These are phyloP conservation scores for Gonapodya prolifera DNA, from an alignment of 192 early-diverging fungal genomes.

Conservation along the genomic window DNA sequence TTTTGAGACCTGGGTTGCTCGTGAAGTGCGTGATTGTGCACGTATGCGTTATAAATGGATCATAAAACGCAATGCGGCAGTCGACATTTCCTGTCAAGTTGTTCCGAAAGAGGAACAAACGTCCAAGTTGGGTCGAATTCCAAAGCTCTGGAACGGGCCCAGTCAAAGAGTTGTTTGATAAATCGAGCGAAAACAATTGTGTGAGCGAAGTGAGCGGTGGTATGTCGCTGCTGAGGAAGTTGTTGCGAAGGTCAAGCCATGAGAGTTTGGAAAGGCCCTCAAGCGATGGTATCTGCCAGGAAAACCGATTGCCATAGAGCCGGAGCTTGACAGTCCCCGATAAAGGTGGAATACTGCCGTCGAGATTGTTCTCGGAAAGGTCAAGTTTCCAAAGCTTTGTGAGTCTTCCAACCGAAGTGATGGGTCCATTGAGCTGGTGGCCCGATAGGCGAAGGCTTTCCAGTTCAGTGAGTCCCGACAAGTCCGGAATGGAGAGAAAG, in stretches of 20 bases:
- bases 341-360: not conserved
- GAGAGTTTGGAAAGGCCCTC: not conserved
- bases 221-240: not conserved
- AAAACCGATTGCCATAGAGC: not conserved
- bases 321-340: not conserved
- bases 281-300: not conserved
- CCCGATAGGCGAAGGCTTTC: not conserved
- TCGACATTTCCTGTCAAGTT: not conserved
- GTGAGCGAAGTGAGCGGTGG: not conserved
- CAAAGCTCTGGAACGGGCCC: not conserved
- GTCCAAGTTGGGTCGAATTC: not conserved
- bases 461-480: not conserved
- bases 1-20: not conserved
- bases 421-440: not conserved
- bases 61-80: not conserved
- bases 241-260: not conserved
- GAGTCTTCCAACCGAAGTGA: not conserved
- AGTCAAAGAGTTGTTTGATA: not conserved
- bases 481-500: too few species aligned
- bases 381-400: not conserved
- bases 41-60: not conserved
- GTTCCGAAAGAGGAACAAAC: not conserved
- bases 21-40: not conserved
- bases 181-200: not conserved
- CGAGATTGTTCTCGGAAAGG: not conserved